These are phyloP conservation scores for Haberlea rhodopensis DNA, from an alignment of 257 asterid genomes.

Conservation along the genomic window DNA sequence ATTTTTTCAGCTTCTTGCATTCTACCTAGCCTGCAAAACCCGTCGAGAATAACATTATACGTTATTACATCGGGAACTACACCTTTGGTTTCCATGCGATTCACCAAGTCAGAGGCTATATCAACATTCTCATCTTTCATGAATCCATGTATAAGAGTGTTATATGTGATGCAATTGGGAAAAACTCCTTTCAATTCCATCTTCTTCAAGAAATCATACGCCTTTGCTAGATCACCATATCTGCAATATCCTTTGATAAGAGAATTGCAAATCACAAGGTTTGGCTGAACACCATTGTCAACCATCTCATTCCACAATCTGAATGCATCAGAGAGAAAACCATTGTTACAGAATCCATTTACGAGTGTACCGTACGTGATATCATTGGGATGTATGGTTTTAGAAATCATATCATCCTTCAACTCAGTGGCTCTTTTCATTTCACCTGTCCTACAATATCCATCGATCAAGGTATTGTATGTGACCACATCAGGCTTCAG, in stretches of 20 bases:
- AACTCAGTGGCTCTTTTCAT: slow-evolving; percentile 49
- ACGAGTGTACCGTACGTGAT: slow-evolving; percentile 60
- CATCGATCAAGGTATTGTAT: slow-evolving; percentile 62
- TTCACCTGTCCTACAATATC: slow-evolving; percentile 64
- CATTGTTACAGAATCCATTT: slow-evolving; percentile 60
- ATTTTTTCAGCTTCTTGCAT: slow-evolving; percentile 57
- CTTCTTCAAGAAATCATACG: slow-evolving; percentile 46
- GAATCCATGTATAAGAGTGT: slow-evolving; percentile 69
- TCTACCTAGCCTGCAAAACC: slow-evolving; percentile 57
- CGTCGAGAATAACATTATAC: slow-evolving; percentile 56
- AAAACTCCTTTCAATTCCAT: slow-evolving; percentile 46
- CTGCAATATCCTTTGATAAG: slow-evolving; percentile 73
- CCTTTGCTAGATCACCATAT: slow-evolving; percentile 46
- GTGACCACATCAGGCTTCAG: slow-evolving; percentile 64
- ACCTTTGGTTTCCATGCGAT: slow-evolving; percentile 53
- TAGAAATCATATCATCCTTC: slow-evolving; percentile 56
- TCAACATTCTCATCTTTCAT: slow-evolving; percentile 59
- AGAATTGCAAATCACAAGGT: slow-evolving; percentile 58
- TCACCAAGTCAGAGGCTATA: slow-evolving; percentile 44
- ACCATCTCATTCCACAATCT: slow-evolving; percentile 68
- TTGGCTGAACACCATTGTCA: slow-evolving; percentile 47
- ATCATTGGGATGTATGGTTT: slow-evolving; percentile 45
- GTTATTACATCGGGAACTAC: slow-evolving; percentile 50
- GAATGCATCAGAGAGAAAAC: slow-evolving; percentile 51
- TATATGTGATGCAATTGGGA: slow-evolving; percentile 55